Conservation (phyloP, 116 monocot species). For the Zostera marina region DNA sequence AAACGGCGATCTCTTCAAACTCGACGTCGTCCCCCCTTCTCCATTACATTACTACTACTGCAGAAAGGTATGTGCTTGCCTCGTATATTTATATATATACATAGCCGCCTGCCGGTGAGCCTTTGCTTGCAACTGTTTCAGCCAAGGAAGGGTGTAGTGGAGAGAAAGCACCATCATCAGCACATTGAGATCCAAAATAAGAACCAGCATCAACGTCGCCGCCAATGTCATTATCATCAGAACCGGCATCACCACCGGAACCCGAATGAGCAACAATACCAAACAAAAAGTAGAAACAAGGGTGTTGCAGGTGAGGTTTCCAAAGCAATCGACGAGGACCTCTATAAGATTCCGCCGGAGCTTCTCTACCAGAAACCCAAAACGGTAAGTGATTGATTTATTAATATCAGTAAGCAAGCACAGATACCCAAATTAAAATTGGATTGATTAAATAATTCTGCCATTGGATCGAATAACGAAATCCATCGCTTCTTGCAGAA, state of each 20-base stretch:
- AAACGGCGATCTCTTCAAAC: slow-evolving; percentile 9
- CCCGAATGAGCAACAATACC: neutral
- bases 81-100: neutral
- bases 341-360: slow-evolving; percentile 21
- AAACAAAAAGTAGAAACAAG: slow-evolving; percentile 6
- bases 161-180: too few species aligned
- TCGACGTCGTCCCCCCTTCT: neutral
- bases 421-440: neutral
- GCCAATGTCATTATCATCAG: too few species aligned
- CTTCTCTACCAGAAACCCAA: slow-evolving; percentile 19
- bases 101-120: neutral
- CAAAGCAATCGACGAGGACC: slow-evolving; percentile 17
- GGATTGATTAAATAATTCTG: neutral
- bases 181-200: neutral
- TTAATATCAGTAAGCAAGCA: neutral
- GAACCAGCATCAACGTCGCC: neutral
- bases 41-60: neutral
- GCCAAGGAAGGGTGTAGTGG: too few species aligned
- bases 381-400: slow-evolving; percentile 16
- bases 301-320: slow-evolving; percentile 6
- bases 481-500: slow-evolving; percentile 1
- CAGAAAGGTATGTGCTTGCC: slow-evolving; percentile 2
- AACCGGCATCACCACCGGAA: too few species aligned
- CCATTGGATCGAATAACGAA: too few species aligned
- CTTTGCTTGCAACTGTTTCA: too few species aligned